phyloP scores from a whole-genome alignment of 148 eudicot species.

The Cornus suecica region DNA sequence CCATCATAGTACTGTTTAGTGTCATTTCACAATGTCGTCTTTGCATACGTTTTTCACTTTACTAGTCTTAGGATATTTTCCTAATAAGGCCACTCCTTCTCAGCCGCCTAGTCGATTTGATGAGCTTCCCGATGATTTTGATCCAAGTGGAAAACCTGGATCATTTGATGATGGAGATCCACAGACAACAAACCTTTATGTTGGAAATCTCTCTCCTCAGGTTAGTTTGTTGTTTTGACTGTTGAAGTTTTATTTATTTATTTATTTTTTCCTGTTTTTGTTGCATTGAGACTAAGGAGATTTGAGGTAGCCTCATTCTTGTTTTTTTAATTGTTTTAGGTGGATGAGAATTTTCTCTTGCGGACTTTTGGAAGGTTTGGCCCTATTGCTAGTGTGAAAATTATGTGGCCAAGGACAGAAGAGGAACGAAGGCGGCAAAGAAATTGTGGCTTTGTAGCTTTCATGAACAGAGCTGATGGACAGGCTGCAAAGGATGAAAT shows the following conservation, averaged over 20 bases:
- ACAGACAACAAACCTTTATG: conserved; percentile 94
- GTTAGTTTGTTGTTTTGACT: conserved; percentile 31
- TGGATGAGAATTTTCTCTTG: conserved; percentile 94
- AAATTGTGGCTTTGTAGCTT: conserved; percentile 98
- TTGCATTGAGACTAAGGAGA: conserved; percentile 6
- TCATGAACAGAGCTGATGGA: conserved; percentile 94
- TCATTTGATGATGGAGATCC: conserved; percentile 99
- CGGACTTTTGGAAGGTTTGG: conserved; percentile 99
- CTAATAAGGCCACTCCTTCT: conserved; percentile 8
- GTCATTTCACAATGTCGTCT: background rate
- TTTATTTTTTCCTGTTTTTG: conserved; percentile 2
- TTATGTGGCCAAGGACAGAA: conserved; percentile 99
- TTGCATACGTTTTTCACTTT: background rate
- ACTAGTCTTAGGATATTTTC: background rate
- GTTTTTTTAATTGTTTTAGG: conserved; percentile 39
- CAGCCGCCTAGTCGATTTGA: conserved; percentile 82
- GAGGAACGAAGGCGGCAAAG: conserved; percentile 91
- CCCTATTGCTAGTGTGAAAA: conserved; percentile 98
- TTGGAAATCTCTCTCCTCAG: conserved; percentile 95
- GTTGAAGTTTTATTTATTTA: background rate
- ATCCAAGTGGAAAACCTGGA: conserved; percentile 78
- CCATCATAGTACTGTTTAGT: background rate
- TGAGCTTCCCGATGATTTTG: conserved; percentile 92
- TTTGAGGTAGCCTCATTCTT: background rate
- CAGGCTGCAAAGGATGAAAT: conserved; percentile 99